These are phyloP conservation scores for Annulohypoxylon maeteangense DNA, from an alignment of 495 filamentous ascomycete genomes.

Conservation along the genomic window DNA sequence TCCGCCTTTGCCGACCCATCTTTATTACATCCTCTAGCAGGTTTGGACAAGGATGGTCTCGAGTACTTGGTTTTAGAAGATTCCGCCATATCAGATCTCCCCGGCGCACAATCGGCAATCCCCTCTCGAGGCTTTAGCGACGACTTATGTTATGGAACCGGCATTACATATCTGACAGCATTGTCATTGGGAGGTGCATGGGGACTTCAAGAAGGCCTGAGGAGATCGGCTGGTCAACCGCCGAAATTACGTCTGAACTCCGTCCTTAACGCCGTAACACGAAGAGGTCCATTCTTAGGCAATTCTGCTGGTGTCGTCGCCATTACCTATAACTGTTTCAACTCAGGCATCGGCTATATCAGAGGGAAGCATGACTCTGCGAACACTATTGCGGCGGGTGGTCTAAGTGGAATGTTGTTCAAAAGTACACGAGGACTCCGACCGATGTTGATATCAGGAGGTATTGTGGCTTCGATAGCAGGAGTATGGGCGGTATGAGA, in stretches of 20 bases:
- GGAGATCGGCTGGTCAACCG: conserved; percentile 75
- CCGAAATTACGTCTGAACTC: conserved; percentile 93
- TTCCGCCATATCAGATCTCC: conserved; percentile 85
- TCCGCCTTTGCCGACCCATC: conserved; percentile 82
- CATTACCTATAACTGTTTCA: conserved; percentile 93
- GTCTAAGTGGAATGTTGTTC: conserved; percentile 89
- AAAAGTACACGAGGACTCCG: conserved; percentile 90
- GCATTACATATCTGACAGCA: conserved; percentile 88
- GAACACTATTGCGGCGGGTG: conserved; percentile 87
- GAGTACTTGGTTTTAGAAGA: conserved; percentile 96
- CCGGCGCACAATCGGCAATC: conserved; percentile 83
- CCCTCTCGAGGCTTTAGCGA: conserved; percentile 97
- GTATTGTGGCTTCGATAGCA: conserved; percentile 84
- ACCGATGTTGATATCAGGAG: conserved; percentile 93
- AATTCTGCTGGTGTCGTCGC: conserved; percentile 95
- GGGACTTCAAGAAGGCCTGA: conserved; percentile 89
- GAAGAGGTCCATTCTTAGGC: conserved; percentile 94
- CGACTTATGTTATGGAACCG: conserved; percentile 97
- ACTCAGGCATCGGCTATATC: conserved; percentile 86
- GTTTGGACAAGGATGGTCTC: conserved; percentile 88
- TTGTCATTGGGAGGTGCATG: conserved; percentile 89
- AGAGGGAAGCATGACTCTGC: conserved; percentile 91
- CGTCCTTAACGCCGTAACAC: conserved; percentile 90
- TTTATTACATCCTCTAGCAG: conserved; percentile 90
- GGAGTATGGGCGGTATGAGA: conserved; percentile 87